phyloP scores from a whole-genome alignment of 2,329 filamentous ascomycete species.

The Xylaria sp. region DNA sequence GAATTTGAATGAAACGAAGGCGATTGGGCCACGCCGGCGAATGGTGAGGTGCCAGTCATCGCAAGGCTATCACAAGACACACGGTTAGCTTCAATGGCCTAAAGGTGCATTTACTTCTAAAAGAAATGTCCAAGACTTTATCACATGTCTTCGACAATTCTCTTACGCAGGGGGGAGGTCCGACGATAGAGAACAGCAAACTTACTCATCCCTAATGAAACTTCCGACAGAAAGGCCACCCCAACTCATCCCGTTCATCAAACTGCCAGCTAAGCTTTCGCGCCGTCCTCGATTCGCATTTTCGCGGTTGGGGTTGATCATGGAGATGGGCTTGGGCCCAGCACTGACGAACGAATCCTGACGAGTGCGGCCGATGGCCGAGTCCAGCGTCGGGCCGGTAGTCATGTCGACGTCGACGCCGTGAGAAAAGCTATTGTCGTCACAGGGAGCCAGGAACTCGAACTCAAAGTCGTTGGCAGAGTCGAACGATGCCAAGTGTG shows the following conservation, averaged over 20 bases:
- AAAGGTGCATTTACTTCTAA: conserved; percentile 26
- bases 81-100: conserved; percentile 40
- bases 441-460: conserved; percentile 36
- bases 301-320: conserved; percentile 72
- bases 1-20: conserved; percentile 96
- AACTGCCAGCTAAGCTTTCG: conserved; percentile 71
- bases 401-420: conserved; percentile 62
- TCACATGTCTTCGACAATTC: conserved; percentile 29
- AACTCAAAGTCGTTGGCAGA: conserved; percentile 43
- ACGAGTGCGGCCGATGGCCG: conserved; percentile 66
- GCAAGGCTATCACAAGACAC: conserved; percentile 73
- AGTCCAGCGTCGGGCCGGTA: conserved; percentile 67
- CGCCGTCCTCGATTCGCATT: conserved; percentile 66
- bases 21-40: conserved; percentile 79
- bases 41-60: conserved; percentile 97
- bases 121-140: conserved; percentile 36
- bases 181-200: conserved; percentile 45
- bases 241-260: conserved; percentile 92
- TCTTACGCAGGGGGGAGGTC: conserved; percentile 8
- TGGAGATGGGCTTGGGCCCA: conserved; percentile 73
- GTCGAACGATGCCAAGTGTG: conserved; percentile 39
- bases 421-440: conserved; percentile 38
- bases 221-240: conserved; percentile 95
- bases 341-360: conserved; percentile 74
- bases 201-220: conserved; percentile 98